Conservation (phyloP, 331 rosid genomes). For the Quercus tomentella region DNA sequence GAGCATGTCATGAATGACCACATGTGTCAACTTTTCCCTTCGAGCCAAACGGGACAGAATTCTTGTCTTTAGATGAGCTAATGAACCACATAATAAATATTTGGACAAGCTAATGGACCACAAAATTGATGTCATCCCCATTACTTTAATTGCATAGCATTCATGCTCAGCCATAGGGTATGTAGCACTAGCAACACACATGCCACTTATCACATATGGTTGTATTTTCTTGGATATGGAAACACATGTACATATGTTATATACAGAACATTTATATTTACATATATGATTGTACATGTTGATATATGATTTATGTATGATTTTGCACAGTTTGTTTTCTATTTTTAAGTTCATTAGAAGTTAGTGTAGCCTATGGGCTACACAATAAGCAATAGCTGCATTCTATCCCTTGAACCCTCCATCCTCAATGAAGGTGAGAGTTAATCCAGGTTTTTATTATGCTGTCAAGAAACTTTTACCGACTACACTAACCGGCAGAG, state of each 20-base stretch:
- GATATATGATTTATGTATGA: no score
- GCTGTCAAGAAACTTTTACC: neutral
- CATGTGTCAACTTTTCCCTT: constrained; percentile 6
- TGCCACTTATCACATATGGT: neutral
- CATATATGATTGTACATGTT: no score
- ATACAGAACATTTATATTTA: no score
- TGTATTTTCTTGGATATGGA: neutral
- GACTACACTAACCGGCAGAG: neutral
- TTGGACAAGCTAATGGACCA: neutral
- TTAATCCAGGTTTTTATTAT: neutral
- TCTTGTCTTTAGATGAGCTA: constrained; percentile 2
- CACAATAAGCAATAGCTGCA: neutral
- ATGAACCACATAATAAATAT: neutral
- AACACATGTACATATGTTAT: no score
- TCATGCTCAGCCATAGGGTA: neutral
- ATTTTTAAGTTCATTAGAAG: no score
- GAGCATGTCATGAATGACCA: constrained; percentile 5
- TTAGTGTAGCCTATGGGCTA: no score
- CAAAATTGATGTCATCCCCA: neutral
- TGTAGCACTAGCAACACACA: neutral
- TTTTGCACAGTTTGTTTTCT: no score
- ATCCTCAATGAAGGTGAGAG: neutral
- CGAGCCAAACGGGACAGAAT: constrained; percentile 12
- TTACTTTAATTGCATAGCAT: neutral
- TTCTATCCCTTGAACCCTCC: neutral